These are phyloP conservation scores for Cordyceps javanica DNA, from an alignment of 2,329 filamentous ascomycete genomes.

Conservation along the genomic window DNA sequence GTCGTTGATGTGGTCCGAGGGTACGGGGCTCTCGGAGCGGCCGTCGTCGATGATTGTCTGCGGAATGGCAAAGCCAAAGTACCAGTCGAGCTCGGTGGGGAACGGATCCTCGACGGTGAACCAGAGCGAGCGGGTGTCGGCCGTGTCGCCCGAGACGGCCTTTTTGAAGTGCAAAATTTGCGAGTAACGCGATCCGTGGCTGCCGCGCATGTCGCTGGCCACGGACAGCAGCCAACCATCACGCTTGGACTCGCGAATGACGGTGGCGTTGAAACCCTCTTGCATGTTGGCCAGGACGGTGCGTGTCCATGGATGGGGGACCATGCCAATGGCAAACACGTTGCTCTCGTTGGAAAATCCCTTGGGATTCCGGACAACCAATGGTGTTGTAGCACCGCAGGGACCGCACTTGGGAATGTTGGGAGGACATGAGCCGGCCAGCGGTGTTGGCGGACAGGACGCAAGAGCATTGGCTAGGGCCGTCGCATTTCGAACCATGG, in stretches of 20 bases:
- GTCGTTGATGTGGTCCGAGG: slow-evolving; percentile 18
- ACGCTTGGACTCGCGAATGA: slow-evolving; percentile 63
- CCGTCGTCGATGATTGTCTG: slow-evolving; percentile 41
- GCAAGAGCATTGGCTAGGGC: slow-evolving; percentile 70
- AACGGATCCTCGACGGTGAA: slow-evolving; percentile 62
- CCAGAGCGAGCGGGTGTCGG: slow-evolving; percentile 66
- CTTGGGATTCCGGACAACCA: slow-evolving; percentile 61
- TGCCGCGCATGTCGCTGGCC: slow-evolving; percentile 63
- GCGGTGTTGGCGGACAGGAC: slow-evolving; percentile 66
- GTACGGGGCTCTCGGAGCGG: slow-evolving; percentile 20
- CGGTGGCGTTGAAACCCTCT: slow-evolving; percentile 54
- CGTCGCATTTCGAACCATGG: slow-evolving; percentile 62
- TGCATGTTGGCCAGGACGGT: slow-evolving; percentile 60
- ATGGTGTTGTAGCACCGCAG: slow-evolving; percentile 56
- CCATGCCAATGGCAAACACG: slow-evolving; percentile 75
- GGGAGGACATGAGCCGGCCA: slow-evolving; percentile 76
- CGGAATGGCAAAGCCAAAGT: slow-evolving; percentile 80
- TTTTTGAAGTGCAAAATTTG: slow-evolving; percentile 76
- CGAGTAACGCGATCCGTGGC: slow-evolving; percentile 51
- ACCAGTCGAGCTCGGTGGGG: slow-evolving; percentile 75
- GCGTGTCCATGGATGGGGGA: slow-evolving; percentile 88
- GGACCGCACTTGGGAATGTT: slow-evolving; percentile 68
- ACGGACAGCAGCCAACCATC: slow-evolving; percentile 72
- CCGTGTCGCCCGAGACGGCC: slow-evolving; percentile 64
- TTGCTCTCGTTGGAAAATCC: slow-evolving; percentile 65